phyloP scores from a whole-genome alignment of 352 stramenopile species.

The Pilasporangium apinafurcum region DNA sequence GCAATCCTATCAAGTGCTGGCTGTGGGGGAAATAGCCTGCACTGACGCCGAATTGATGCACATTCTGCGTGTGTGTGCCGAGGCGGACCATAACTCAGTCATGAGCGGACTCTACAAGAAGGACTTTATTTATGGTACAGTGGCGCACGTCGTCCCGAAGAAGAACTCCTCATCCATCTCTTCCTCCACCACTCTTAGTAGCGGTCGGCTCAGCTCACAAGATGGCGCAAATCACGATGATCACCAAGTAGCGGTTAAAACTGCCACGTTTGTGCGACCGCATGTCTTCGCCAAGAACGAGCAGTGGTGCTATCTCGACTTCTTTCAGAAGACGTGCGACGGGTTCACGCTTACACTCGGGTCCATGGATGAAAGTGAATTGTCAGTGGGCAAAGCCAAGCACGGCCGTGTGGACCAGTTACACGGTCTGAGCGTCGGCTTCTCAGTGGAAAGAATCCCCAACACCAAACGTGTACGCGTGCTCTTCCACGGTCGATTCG shows the following conservation, averaged over 20 bases:
- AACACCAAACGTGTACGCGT: slow-evolving; percentile 25
- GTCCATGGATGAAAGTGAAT: slow-evolving; percentile 19
- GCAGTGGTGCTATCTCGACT: slow-evolving; percentile 39
- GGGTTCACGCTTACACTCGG: slow-evolving; percentile 23
- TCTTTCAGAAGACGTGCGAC: slow-evolving; percentile 7
- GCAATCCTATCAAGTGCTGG: too few relatives aligned
- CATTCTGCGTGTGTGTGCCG: slow-evolving; percentile 1
- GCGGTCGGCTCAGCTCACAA: slow-evolving; percentile 3
- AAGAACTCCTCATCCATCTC: too few relatives aligned
- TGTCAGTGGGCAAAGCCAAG: slow-evolving; percentile 34
- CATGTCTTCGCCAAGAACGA: slow-evolving; percentile 26
- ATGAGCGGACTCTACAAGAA: slow-evolving; percentile 4
- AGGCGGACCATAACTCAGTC: slow-evolving; percentile 4
- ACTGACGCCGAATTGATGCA: slow-evolving; percentile 2
- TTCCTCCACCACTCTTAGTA: background rate
- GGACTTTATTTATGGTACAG: background rate
- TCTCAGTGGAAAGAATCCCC: slow-evolving; percentile 26
- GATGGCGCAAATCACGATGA: slow-evolving; percentile 11
- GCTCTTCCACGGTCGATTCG: slow-evolving; percentile 29
- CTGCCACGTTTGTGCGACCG: slow-evolving; percentile 21
- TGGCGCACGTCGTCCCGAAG: background rate
- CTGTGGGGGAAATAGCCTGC: slow-evolving; percentile 5
- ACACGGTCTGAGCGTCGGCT: slow-evolving; percentile 23
- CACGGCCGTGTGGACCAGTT: slow-evolving; percentile 27
- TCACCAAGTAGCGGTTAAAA: slow-evolving; percentile 27